phyloP scores from a whole-genome alignment of 768 basidiomycete genomes.

The Termitomyces sp. region DNA sequence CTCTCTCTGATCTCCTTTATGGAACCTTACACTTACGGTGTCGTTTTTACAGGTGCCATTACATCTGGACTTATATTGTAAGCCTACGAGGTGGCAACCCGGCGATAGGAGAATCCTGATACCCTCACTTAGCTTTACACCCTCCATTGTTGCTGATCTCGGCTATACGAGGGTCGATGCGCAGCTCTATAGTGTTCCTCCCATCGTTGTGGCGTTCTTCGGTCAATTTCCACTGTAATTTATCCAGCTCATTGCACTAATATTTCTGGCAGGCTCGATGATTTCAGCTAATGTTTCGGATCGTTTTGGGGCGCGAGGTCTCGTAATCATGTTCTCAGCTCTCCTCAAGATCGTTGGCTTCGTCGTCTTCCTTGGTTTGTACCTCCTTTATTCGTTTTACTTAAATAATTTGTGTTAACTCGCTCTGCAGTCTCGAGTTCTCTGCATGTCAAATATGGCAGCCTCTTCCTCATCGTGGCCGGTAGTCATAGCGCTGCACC shows the following conservation, averaged over 20 bases:
- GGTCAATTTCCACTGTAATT: conserved; percentile 25
- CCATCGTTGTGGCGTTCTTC: conserved; percentile 46
- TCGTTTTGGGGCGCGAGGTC: conserved; percentile 45
- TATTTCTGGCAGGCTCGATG: conserved; percentile 24
- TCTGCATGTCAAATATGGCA: conserved; percentile 41
- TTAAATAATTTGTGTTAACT: background rate
- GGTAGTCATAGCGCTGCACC: conserved; percentile 51
- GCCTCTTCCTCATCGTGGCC: conserved; percentile 50
- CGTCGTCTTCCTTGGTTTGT: conserved; percentile 49
- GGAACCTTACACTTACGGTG: background rate
- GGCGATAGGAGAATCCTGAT: too few relatives aligned
- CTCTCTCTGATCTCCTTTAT: too few relatives aligned
- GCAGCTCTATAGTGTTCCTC: conserved; percentile 64
- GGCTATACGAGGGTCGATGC: conserved; percentile 51
- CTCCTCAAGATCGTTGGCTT: conserved; percentile 47
- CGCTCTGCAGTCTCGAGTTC: background rate
- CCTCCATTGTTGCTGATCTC: conserved; percentile 65
- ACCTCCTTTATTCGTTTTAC: too few relatives aligned
- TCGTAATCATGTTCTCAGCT: conserved; percentile 39
- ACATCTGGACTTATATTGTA: conserved; percentile 47
- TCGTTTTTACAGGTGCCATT: conserved; percentile 30
- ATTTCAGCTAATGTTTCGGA: conserved; percentile 48
- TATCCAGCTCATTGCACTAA: background rate
- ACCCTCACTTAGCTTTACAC: conserved; percentile 69
- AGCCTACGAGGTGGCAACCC: too few relatives aligned